Conservation (phyloP, 495 filamentous ascomycete species). For the Ascobolus immersus region DNA sequence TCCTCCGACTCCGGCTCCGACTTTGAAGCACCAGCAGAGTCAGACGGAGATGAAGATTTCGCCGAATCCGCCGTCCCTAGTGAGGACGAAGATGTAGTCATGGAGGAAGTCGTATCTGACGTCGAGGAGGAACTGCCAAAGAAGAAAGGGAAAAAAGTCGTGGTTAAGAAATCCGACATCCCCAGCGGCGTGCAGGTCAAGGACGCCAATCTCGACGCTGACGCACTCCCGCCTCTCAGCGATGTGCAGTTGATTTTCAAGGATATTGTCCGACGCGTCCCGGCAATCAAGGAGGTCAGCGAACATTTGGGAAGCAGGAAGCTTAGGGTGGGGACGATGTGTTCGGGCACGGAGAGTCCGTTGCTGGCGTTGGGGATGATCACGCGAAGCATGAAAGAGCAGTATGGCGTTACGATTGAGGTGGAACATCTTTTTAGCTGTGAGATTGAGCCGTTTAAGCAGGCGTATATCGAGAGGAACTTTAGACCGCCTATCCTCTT, state of each 20-base stretch:
- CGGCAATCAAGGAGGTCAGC: slow-evolving; percentile 14
- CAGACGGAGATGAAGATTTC: too few species aligned
- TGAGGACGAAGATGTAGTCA: too few species aligned
- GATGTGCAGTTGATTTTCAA: slow-evolving; percentile 14
- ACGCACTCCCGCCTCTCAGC: too few species aligned
- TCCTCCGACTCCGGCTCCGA: too few species aligned
- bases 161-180: too few species aligned
- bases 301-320: slow-evolving; percentile 18
- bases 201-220: too few species aligned
- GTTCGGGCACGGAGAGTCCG: slow-evolving; percentile 62
- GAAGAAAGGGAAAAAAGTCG: too few species aligned
- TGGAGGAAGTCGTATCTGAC: too few species aligned
- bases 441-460: slow-evolving; percentile 56
- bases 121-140: too few species aligned
- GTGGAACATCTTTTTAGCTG: slow-evolving; percentile 49
- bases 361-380: slow-evolving; percentile 37
- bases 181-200: too few species aligned
- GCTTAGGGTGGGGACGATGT: slow-evolving; percentile 47
- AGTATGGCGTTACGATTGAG: slow-evolving; percentile 15
- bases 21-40: too few species aligned
- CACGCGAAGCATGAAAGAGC: slow-evolving; percentile 16
- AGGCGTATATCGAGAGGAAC: slow-evolving; percentile 59
- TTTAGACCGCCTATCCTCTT: slow-evolving; percentile 37
- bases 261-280: slow-evolving; percentile 12
- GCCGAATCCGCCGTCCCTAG: too few species aligned